phyloP scores from a whole-genome alignment of 1,284 basidiomycete species.

The Cutaneotrichosporon sp. region DNA sequence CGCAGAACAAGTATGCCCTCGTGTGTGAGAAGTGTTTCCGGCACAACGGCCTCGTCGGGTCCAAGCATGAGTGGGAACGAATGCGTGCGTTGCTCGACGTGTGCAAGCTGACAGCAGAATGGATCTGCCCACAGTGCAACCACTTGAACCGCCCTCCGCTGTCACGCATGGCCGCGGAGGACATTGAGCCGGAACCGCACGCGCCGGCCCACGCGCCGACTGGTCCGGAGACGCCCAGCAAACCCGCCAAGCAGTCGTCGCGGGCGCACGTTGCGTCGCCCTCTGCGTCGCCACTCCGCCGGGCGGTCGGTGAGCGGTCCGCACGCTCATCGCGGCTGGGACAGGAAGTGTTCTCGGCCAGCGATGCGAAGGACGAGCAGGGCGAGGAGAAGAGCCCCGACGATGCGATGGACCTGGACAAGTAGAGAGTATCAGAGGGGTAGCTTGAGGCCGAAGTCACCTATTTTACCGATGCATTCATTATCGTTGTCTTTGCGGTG shows the following conservation, averaged over 20 bases:
- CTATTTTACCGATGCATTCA: too few species aligned
- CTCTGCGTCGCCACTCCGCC: constrained; percentile 21
- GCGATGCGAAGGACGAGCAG: constrained; percentile 21
- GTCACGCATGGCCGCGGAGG: constrained; percentile 17
- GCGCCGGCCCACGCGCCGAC: not conserved
- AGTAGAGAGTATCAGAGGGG: constrained; percentile 5
- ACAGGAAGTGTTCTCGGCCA: constrained; percentile 38
- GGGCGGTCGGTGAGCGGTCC: constrained; percentile 20
- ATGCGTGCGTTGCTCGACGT: constrained; percentile 61
- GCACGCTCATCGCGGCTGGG: constrained; percentile 34
- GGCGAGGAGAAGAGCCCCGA: constrained; percentile 15
- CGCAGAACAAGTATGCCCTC: constrained; percentile 70
- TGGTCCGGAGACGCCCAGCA: constrained; percentile 12
- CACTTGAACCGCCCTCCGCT: constrained; percentile 43
- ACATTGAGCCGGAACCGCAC: not conserved
- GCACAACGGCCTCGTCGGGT: constrained; percentile 90
- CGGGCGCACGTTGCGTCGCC: constrained; percentile 6
- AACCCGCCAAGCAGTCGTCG: constrained; percentile 6
- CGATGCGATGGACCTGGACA: constrained; percentile 38
- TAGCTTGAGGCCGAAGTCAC: not conserved
- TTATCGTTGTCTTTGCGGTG: too few species aligned
- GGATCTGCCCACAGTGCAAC: constrained; percentile 47
- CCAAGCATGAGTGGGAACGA: constrained; percentile 75
- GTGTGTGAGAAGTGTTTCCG: constrained; percentile 89
- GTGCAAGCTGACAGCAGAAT: constrained; percentile 31